A percentile compares a stretch with the other conserved stretches of the same genome.
Evolutionary conservation across 176 grass and related monocot species (phyloP).

Genomic region (Zizania latifolia): DNA sequence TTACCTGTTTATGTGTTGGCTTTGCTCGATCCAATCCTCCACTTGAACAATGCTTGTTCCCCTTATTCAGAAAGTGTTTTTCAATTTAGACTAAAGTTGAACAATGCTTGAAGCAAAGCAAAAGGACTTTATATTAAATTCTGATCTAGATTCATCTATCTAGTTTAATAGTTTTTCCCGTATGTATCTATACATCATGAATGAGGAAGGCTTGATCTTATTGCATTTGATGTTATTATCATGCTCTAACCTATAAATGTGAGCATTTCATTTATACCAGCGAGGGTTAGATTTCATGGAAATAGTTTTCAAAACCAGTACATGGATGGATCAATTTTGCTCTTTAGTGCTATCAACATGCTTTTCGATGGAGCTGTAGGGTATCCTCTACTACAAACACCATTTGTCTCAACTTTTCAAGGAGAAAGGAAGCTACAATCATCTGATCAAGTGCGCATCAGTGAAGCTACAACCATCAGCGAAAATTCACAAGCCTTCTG

Average conservation of each 20-base stretch:
- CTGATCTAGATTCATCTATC: not conserved
- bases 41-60: conserved; percentile 18
- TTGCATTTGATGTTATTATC: not conserved
- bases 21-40: too few relatives aligned
- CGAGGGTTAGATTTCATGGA: not conserved
- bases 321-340: too few relatives aligned
- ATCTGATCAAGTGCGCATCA: conserved; percentile 76
- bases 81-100: too few relatives aligned
- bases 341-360: too few relatives aligned
- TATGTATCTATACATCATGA: not conserved
- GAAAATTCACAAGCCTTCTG: conserved; percentile 14
- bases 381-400: conserved; percentile 96
- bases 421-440: conserved; percentile 98
- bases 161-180: not conserved
- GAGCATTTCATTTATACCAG: not conserved
- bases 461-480: conserved; percentile 48
- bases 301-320: not conserved
- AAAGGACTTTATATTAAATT: not conserved
- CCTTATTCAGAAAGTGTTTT: conserved; percentile 24
- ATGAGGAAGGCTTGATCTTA: not conserved
- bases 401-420: conserved; percentile 99
- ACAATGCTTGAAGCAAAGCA: not conserved
- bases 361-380: too few relatives aligned
- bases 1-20: too few relatives aligned
- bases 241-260: too few relatives aligned